Evolutionary conservation across 2,329 filamentous ascomycete species (phyloP).

Genomic region (Cladosporium halotolerans): DNA sequence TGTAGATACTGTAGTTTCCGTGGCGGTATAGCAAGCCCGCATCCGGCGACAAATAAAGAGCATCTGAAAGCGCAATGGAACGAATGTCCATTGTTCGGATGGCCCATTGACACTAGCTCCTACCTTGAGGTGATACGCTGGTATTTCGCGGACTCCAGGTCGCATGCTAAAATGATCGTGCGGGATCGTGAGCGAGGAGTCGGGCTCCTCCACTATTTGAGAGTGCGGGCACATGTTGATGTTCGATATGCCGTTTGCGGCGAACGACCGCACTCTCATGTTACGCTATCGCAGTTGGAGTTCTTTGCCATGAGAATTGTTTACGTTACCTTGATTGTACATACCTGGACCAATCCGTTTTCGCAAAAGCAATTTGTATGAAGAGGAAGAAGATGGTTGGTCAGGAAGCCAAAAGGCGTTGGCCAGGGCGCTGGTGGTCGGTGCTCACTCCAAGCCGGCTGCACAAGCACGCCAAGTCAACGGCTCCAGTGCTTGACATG

Average conservation of each 20-base stretch:
- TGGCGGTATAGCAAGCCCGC: constrained; percentile 4
- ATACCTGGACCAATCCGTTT: neutral
- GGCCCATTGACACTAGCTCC: neutral
- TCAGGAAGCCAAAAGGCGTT: neutral
- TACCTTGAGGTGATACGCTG: neutral
- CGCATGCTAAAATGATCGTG: neutral
- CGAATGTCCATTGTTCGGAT: neutral
- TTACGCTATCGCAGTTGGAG: neutral
- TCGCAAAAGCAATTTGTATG: neutral
- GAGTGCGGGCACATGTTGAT: neutral
- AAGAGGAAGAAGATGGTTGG: neutral
- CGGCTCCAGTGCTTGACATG: neutral
- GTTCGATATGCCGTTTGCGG: too few relatives aligned
- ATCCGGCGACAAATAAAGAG: constrained; percentile 9
- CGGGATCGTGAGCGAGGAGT: too few relatives aligned
- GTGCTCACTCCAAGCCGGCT: neutral
- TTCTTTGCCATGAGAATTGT: neutral
- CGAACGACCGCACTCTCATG: too few relatives aligned
- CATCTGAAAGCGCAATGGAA: neutral
- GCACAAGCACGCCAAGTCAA: constrained; percentile 2
- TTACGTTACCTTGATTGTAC: neutral
- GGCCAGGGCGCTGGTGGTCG: neutral
- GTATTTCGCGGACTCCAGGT: neutral
- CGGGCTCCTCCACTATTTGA: neutral
- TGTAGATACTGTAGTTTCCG: neutral